Evolutionary conservation across 202 grass and related monocot genomes (phyloP), one percentile per base, ranked within the genome.

Genomic region (Schoenoplectus triqueter): DNA sequence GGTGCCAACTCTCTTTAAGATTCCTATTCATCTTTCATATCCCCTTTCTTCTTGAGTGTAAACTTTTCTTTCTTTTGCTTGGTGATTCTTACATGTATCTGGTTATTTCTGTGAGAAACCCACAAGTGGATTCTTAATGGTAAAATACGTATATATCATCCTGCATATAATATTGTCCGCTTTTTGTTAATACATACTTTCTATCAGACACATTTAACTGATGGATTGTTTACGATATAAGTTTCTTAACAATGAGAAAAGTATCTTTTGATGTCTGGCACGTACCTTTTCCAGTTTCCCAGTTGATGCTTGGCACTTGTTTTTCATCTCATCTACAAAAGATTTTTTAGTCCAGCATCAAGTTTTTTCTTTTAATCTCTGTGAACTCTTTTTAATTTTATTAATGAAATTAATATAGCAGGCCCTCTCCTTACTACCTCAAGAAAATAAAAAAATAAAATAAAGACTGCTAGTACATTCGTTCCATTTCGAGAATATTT

Each of bases 1-100:
- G 91, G 95, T 48, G 95, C 91, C 21, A 85, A 95, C 4, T 91
- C 91, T 57, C 87, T 87, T 42, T 79, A 79, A 79, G 13, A 78
- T 78, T 45, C 40, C n/a, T 61, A 9, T 79, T 10, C 14, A 18
- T 79, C 22, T 78, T 31, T 79, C 31, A 44, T 61, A 79, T 61
- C 31, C 54, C 60, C 75, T 78, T 31, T 79, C 40, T 55, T n/a
- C 21, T 60, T 42, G 75, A 79, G 55, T 79, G 75, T 79, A 79
- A 79, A 73, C 70, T 73, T 51, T 46, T 73, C 5, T 17, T 71
- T 71, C 44, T 57, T 57, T 77, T 77, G 7, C 52, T 44, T 10
- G 75, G 75, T 9, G 55, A 61, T 45, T 79, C 55, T 79, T 79
- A 79, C 39, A 45, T 79, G 75, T 79, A 61, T 11, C 75, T 79